phyloP scores from a whole-genome alignment of 2,329 filamentous ascomycete species.

The Leptosphaerulina australis region DNA sequence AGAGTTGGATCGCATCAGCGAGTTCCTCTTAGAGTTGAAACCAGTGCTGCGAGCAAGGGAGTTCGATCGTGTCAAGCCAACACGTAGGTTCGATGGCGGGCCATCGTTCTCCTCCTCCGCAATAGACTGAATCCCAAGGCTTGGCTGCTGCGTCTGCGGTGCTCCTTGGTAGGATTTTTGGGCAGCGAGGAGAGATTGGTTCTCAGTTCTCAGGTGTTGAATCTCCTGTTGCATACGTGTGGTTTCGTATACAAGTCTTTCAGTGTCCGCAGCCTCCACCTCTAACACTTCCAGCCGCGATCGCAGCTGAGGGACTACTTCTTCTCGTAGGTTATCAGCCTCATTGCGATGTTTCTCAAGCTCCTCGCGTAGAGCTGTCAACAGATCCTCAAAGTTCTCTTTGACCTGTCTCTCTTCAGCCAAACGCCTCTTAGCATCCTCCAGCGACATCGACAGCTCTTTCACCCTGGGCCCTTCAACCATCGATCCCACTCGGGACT shows the following conservation, averaged over 20 bases:
- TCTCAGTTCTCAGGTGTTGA: constrained; percentile 66
- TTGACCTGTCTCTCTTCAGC: constrained; percentile 85
- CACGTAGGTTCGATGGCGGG: constrained; percentile 36
- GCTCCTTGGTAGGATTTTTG: constrained; percentile 57
- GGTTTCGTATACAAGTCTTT: constrained; percentile 78
- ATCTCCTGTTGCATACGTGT: constrained; percentile 84
- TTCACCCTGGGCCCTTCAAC: constrained; percentile 62
- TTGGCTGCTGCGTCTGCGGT: constrained; percentile 45
- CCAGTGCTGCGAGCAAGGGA: constrained; percentile 65
- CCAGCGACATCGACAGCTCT: constrained; percentile 79
- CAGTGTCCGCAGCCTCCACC: constrained; percentile 71
- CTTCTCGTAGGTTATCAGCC: constrained; percentile 87
- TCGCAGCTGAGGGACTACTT: constrained; percentile 79
- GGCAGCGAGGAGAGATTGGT: constrained; percentile 61
- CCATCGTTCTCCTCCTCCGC: constrained; percentile 61
- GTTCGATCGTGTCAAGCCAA: constrained; percentile 68
- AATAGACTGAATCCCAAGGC: constrained; percentile 64
- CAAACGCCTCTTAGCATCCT: constrained; percentile 81
- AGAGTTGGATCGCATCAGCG: constrained; percentile 60
- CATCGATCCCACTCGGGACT: constrained; percentile 33
- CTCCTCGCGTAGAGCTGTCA: constrained; percentile 82
- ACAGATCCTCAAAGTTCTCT: constrained; percentile 90
- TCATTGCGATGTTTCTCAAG: constrained; percentile 83
- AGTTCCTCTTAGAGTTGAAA: constrained; percentile 50
- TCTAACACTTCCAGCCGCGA: constrained; percentile 80